These are phyloP conservation scores for Aspergillus sclerotiicarbonarius DNA, from an alignment of 495 filamentous ascomycete genomes.

Conservation along the genomic window DNA sequence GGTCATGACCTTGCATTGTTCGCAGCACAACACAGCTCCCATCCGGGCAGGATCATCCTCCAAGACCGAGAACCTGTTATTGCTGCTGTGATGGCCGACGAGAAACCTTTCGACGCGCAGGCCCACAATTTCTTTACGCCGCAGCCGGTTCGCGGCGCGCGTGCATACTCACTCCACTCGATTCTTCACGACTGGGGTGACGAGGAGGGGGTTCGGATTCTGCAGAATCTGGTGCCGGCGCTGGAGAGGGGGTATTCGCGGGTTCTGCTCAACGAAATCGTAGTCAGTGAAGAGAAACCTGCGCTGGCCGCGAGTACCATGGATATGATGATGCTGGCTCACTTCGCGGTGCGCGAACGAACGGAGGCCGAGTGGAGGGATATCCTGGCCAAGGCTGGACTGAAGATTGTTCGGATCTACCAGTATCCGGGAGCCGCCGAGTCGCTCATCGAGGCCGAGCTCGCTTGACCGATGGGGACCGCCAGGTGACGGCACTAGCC, in stretches of 20 bases:
- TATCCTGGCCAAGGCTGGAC: conserved; percentile 53
- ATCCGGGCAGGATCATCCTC: conserved; percentile 41
- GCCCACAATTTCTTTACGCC: conserved; percentile 47
- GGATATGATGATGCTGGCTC: conserved; percentile 48
- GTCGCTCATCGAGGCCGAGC: conserved; percentile 33
- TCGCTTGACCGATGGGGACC: no score
- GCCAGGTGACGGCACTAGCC: no score
- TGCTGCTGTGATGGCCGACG: conserved; percentile 23
- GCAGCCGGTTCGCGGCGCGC: conserved; percentile 45
- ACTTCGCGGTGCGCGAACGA: conserved; percentile 36
- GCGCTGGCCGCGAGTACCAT: conserved; percentile 38
- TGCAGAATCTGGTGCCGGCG: conserved; percentile 45
- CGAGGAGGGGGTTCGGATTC: conserved; percentile 38
- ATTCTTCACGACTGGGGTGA: conserved; percentile 55
- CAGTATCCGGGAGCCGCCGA: conserved; percentile 23
- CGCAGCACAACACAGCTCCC: conserved; percentile 21
- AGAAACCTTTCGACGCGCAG: conserved; percentile 3
- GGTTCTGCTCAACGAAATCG: conserved; percentile 53
- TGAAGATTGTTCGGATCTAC: conserved; percentile 54
- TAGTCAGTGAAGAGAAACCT: conserved; percentile 44
- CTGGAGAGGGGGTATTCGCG: conserved; percentile 48
- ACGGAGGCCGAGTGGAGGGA: conserved; percentile 25
- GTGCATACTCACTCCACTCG: conserved; percentile 37
- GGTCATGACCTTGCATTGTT: conserved; percentile 51
- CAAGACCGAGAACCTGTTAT: conserved; percentile 43